Base-by-base conservation (phyloP, 2,329 filamentous ascomycete genomes). In the Annulohypoxylon truncatum region DNA sequence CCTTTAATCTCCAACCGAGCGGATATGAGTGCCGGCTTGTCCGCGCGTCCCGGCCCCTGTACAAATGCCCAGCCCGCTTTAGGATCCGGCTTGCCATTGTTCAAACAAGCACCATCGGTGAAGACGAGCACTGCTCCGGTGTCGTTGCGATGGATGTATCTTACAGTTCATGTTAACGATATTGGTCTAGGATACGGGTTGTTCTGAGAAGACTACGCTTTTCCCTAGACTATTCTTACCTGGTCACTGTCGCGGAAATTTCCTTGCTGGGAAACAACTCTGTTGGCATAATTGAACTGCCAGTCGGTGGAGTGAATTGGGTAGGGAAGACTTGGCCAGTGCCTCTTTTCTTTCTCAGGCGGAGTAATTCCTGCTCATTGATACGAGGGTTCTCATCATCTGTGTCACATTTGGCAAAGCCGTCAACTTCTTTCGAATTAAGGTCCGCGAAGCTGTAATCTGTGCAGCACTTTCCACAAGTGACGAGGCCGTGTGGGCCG, bases 71-170 rank as follows among this genome's bases (percentile, higher is more conserved):
- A 84, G 51, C 80, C 82, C 1, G 78, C 82, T 66, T 69, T 73
- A 0, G 80, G 73, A 35, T 80, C 71, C 2, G 58, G 18, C 29
- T 75, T 61, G 26, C 82, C 82, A 61, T 85, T 84, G 54, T 79
- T 69, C 4, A 79, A 66, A 61, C 83, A 85, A 0, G 81, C 78
- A 2, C 83, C 83, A 67, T 84, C 82, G 0, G 82, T 82, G 66
- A 79, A 81, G 50, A 85, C 76, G 8, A 86, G 77, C 13, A 77
- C 64, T 13, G 76, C 64, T 4, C 63, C 22, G 5, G 63, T 58
- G 26, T 84, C 68, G 4, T 64, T 46, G 6, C 48, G 73, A 69
- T 79, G 77, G 20, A 80, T 74, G 60, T 47, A 47, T 29, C 44
- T 47, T 13, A 28, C 4, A 29, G 9, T 3, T n/a, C 42, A 29